Evolutionary conservation across 441 rosid species (phyloP), one percentile per base, ranked within the genome.

Genomic region (Breynia disticha): DNA sequence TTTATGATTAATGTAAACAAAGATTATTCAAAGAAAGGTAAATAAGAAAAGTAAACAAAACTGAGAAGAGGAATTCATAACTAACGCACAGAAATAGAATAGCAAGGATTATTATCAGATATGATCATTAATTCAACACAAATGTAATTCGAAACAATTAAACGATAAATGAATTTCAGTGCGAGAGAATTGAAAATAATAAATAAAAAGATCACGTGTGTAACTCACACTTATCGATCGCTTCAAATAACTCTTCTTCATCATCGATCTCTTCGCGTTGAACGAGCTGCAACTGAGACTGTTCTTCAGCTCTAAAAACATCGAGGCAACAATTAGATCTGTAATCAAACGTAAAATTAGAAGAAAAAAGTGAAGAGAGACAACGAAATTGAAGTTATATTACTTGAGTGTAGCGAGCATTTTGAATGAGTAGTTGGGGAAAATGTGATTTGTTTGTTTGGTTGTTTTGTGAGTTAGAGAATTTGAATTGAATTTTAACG

Each of bases 351-450:
- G 24, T 17, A 17, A 15, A 57, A 48, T 2, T 12, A 50, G 46
- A 12, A 15, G 21, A 45, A 52, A 47, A 6, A 18, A 42, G 5
- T 48, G 8, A 42, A 60, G 47, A 67, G 49, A 63, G 47, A 49
- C 48, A 12, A 42, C 46, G 32, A n/a, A 24, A 15, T 3, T 3
- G 47, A 21, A 28, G 13, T 48, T 11, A 57, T 60, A 82, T 75
- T 62, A 84, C 94, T 84, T 84, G 59, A 84, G 87, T 62, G 89
- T 54, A 24, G 87, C 77, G n/a, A 81, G 67, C 94, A 86, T 91
- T 64, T 72, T 79, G 55, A 50, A 46, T 20, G 42, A 8, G 16
- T 7, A 37, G 14, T 13, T 52, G 44, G 19, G 16, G 43, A 35
- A 19, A 37, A n/a, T 37, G 19, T 16, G 18, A 4, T 37, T 13